A percentile compares a stretch with the other conserved stretches of the same genome.
Conservation (phyloP, 331 rosid species). For the Pyracantha coccinea region DNA sequence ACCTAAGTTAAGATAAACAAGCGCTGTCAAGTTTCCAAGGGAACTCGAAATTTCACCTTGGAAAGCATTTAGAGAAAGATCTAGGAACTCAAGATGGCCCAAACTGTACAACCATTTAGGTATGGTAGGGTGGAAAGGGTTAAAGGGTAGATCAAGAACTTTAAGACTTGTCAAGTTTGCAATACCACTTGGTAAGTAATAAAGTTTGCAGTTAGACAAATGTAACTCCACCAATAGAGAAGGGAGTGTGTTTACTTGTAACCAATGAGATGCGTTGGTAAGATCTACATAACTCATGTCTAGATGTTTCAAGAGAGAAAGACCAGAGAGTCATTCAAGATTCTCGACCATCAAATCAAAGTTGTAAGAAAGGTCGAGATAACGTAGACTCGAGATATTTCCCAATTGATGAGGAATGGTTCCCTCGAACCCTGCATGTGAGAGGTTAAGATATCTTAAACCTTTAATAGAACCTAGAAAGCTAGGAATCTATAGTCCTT, state of each 20-base stretch:
- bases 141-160: rapidly evolving
- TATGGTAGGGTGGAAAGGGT: background rate
- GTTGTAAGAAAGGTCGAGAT: background rate
- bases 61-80: rapidly evolving
- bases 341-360: background rate
- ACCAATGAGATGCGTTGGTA: background rate
- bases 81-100: background rate
- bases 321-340: background rate
- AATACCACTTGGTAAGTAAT: background rate
- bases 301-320: background rate
- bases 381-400: background rate
- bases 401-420: background rate
- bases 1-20: background rate
- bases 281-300: background rate
- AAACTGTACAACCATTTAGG: background rate
- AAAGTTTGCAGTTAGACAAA: background rate
- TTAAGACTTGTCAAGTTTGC: background rate
- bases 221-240: background rate
- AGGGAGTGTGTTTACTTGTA: background rate
- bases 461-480: constrained; percentile 9
- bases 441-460: constrained; percentile 12
- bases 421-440: background rate
- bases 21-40: background rate
- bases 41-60: background rate
- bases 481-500: background rate